Percentiles rank a stretch among this genome's conserved stretches.
phyloP scores from a whole-genome alignment of 1,139 yeast species.

The Saccharomyces pastorianus region DNA sequence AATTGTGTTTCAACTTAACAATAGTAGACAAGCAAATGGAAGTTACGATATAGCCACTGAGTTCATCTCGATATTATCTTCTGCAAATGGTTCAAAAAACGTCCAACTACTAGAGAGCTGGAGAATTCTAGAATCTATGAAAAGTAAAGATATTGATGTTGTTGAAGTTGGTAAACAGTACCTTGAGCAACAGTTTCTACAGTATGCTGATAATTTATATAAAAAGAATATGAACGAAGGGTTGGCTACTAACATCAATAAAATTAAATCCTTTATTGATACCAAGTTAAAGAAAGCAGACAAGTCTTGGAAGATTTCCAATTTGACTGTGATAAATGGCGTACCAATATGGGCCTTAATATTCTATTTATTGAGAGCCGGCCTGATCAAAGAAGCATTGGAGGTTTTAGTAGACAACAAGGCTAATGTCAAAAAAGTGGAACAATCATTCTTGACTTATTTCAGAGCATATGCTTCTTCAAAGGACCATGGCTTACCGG shows the following conservation, averaged over 20 bases:
- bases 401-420: constrained; percentile 47
- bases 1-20: constrained; percentile 61
- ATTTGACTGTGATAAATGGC: constrained; percentile 62
- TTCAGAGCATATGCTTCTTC: constrained; percentile 64
- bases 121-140: constrained; percentile 40
- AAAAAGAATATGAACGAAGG: constrained; percentile 54
- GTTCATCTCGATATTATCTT: constrained; percentile 31
- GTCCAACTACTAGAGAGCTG: constrained; percentile 59
- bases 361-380: constrained; percentile 78
- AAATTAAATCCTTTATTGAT: constrained; percentile 60
- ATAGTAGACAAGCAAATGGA: constrained; percentile 49
- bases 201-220: constrained; percentile 65
- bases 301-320: constrained; percentile 43
- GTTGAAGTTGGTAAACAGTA: constrained; percentile 50
- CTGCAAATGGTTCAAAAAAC: constrained; percentile 45
- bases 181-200: constrained; percentile 71
- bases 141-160: constrained; percentile 31
- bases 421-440: constrained; percentile 67
- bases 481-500: constrained; percentile 46
- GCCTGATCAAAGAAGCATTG: constrained; percentile 70
- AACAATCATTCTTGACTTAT: constrained; percentile 74
- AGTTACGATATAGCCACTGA: constrained; percentile 30
- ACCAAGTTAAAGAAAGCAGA: constrained; percentile 38
- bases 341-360: constrained; percentile 88
- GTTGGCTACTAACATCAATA: constrained; percentile 63